Evolutionary conservation across 129 eudicot genomes (phyloP), one percentile per base, ranked within the genome.

Genomic region (Artemisia argyi): DNA sequence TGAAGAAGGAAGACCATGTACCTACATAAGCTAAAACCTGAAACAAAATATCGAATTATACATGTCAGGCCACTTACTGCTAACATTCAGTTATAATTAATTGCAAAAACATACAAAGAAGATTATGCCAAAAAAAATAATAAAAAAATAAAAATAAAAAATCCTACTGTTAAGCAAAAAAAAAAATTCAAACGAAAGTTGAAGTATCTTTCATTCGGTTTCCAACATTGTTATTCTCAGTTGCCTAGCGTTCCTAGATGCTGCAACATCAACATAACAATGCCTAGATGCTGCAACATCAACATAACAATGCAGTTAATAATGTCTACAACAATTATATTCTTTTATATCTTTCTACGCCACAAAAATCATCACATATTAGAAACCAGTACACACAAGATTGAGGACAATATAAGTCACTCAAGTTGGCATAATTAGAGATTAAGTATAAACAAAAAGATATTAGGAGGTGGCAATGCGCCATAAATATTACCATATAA

Each of bases 241-340:
- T 72, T 95, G 99, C 73, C 99, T 83, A 69, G 91, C 81, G 74
- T 88, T 95, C 74, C 99, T 97, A 30, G 99, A 95, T 47, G 96
- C 99, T 95, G 97, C 74, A n/a, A n/a, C n/a, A n/a, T n/a, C n/a
- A n/a, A n/a, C n/a, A n/a, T n/a, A n/a, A n/a, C n/a, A n/a, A n/a
- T n/a, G n/a, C n/a, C n/a, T n/a, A n/a, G n/a, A n/a, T n/a, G n/a
- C n/a, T n/a, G n/a, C n/a, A 73, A 54, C 42, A 62, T 67, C 16
- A 68, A 39, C 61, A 74, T 48, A 39, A n/a, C 15, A 71, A 52
- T 5, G 28, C 53, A 44, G 20, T 72, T 35, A 69, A 19, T 12
- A 46, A 15, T 51, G 20, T 47, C 3, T 50, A 26, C 10, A 9
- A 46, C 69, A n/a, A n/a, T n/a, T n/a, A n/a, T n/a, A n/a, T n/a